Percentiles rank a stretch among this genome's conserved stretches.
Evolutionary conservation across 495 filamentous ascomycete genomes (phyloP).

Genomic region (Thermochaetoides thermophila): DNA sequence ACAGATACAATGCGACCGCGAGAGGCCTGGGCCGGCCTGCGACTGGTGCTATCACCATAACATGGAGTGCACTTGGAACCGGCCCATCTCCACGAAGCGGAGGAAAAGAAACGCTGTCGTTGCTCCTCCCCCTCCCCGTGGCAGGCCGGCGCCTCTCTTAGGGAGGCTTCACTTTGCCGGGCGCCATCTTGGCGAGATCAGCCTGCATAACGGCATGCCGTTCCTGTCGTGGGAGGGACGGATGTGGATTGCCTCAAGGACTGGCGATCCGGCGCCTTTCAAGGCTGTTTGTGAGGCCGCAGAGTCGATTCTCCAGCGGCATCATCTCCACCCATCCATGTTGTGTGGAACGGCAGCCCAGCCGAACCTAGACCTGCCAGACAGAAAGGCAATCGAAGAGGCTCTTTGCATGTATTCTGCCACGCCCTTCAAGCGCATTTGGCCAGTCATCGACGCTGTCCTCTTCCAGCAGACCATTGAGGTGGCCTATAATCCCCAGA

Average conservation of each 20-base stretch:
- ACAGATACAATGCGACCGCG: conserved; percentile 39
- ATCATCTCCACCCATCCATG: background rate
- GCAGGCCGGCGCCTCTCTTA: conserved; percentile 5
- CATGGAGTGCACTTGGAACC: conserved; percentile 33
- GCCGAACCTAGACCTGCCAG: conserved; percentile 8
- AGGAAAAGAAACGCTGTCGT: conserved; percentile 17
- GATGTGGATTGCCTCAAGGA: conserved; percentile 31
- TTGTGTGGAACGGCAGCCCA: background rate
- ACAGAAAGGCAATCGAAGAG: conserved; percentile 5
- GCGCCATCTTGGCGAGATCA: conserved; percentile 31
- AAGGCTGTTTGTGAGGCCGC: conserved; percentile 21
- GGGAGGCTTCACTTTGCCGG: conserved; percentile 35
- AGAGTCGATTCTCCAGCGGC: conserved; percentile 9
- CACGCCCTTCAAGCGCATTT: conserved; percentile 25
- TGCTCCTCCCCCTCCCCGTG: conserved; percentile 1
- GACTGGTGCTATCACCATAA: conserved; percentile 41
- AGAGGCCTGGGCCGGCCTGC: conserved; percentile 22
- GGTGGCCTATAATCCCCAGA: conserved; percentile 19
- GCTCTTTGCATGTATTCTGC: conserved; percentile 7
- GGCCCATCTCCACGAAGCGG: conserved; percentile 15
- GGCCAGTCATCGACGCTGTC: conserved; percentile 27
- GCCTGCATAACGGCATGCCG: conserved; percentile 31
- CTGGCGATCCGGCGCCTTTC: conserved; percentile 27
- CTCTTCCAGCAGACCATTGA: conserved; percentile 29
- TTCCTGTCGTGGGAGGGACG: conserved; percentile 31